These are phyloP conservation scores for Cynanchum wilfordii DNA, from an alignment of 257 asterid species.

Conservation along the genomic window DNA sequence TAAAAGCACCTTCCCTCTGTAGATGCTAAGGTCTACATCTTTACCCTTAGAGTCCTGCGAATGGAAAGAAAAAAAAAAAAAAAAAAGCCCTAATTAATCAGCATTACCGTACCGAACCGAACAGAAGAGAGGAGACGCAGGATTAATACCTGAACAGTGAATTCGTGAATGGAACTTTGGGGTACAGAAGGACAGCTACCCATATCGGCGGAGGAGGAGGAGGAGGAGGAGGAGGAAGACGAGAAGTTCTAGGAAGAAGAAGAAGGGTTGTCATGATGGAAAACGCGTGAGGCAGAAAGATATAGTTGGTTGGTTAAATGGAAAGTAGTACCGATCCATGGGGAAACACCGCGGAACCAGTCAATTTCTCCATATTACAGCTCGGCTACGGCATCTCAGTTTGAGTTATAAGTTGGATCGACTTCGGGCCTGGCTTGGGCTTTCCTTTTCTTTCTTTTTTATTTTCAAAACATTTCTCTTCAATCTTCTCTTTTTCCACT, in stretches of 20 bases:
- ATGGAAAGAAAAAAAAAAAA: not conserved
- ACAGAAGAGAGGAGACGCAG: not conserved
- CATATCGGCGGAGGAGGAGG: not conserved
- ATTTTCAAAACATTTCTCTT: no score
- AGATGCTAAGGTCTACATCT: constrained; percentile 54
- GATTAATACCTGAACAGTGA: constrained; percentile 54
- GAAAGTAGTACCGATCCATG: not conserved
- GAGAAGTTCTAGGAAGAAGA: not conserved
- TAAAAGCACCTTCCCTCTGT: constrained; percentile 79
- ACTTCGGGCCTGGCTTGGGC: not conserved
- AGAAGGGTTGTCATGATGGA: not conserved
- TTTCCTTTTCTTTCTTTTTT: no score
- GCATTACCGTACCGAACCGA: not conserved
- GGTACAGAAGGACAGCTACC: constrained; percentile 25
- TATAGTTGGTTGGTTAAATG: not conserved
- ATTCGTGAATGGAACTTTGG: constrained; percentile 66
- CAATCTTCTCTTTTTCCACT: no score
- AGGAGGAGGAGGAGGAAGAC: no score
- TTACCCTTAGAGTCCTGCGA: constrained; percentile 57
- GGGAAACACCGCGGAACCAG: not conserved
- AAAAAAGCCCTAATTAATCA: not conserved
- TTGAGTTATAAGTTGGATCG: not conserved
- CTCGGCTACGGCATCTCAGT: not conserved
- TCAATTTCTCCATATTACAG: not conserved
- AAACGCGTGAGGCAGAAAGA: not conserved